Evolutionary conservation across 2,329 filamentous ascomycete species (phyloP).

Genomic region (Apiospora rasikravindrae): DNA sequence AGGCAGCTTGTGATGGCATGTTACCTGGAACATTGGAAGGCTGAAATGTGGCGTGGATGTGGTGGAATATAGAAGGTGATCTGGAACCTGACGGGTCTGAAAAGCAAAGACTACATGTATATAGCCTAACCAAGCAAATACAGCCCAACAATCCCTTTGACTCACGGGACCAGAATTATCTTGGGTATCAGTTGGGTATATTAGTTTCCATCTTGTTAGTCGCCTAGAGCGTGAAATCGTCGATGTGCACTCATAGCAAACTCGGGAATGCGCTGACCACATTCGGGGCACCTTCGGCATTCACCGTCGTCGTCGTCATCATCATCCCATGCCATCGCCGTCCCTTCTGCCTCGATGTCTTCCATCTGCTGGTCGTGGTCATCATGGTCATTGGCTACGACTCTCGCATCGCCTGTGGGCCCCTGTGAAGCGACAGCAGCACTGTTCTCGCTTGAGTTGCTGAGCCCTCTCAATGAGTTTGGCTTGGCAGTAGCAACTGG

Average conservation of each 20-base stretch:
- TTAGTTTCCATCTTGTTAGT: not conserved
- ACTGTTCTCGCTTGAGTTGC: not conserved
- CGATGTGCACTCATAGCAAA: constrained; percentile 65
- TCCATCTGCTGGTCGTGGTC: not conserved
- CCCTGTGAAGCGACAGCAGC: not conserved
- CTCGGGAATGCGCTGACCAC: constrained; percentile 57
- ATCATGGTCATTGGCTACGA: not conserved
- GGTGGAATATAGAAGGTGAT: not conserved
- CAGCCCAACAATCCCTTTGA: not conserved
- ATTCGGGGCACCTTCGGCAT: constrained; percentile 51
- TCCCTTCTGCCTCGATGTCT: not conserved
- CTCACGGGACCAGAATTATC: not conserved
- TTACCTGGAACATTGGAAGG: not conserved
- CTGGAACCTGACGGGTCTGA: not conserved
- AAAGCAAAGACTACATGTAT: constrained; percentile 7
- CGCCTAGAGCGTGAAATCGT: constrained; percentile 52
- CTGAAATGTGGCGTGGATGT: not conserved
- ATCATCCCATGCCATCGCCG: constrained; percentile 28
- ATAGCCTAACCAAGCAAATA: constrained; percentile 17
- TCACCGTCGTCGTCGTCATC: constrained; percentile 29
- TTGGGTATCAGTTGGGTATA: not conserved
- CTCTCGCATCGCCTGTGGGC: not conserved
- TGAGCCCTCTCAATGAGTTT: not conserved
- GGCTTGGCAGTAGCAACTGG: not conserved
- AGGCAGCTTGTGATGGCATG: not conserved